Evolutionary conservation across 345 rosid species (phyloP).

Genomic region (Rubroshorea leprosula): DNA sequence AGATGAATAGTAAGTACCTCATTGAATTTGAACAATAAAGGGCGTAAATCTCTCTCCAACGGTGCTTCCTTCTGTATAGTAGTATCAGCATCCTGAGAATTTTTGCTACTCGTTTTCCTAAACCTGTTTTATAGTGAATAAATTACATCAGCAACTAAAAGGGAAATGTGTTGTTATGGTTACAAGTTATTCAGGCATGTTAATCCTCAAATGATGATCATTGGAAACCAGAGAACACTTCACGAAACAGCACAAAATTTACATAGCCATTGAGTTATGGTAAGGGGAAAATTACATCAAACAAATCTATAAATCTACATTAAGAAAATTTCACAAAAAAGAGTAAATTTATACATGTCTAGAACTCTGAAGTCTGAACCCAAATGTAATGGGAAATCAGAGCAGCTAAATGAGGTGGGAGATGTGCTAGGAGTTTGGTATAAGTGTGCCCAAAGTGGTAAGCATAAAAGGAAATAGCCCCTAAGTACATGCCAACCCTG

Average conservation of each 20-base stretch:
- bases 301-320: not conserved
- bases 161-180: not conserved
- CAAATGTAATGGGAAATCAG: not conserved
- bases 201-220: not conserved
- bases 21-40: constrained; percentile 79
- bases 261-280: not conserved
- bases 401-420: not conserved
- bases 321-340: not conserved
- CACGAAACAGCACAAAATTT: not conserved
- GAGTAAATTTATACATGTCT: not conserved
- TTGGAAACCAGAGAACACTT: not conserved
- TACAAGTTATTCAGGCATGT: not conserved
- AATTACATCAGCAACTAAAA: constrained; percentile 12
- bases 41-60: constrained; percentile 58
- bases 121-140: constrained; percentile 42
- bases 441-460: no score
- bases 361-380: not conserved
- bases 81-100: constrained; percentile 37
- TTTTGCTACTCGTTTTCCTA: constrained; percentile 44
- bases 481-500: no score
- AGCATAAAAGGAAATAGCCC: no score
- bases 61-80: constrained; percentile 34
- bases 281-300: not conserved
- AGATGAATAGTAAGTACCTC: constrained; percentile 48
- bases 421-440: no score